Evolutionary conservation across 495 filamentous ascomycete genomes (phyloP).

Genomic region (Barbatosphaeria neglecta): DNA sequence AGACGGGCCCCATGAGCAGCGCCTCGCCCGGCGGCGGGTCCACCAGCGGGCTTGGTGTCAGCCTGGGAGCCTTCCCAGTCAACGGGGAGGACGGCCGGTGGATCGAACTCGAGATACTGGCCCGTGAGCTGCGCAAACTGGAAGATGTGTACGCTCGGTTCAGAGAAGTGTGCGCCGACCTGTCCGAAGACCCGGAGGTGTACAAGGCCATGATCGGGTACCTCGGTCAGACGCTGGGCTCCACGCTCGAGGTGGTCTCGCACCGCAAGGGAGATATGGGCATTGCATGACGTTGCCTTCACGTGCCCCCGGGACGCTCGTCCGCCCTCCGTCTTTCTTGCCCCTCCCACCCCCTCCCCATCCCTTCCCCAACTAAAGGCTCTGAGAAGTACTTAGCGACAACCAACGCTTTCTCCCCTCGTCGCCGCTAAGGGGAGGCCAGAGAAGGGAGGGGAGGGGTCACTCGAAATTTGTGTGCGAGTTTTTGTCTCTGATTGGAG

Average conservation of each 20-base stretch:
- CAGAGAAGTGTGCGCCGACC: conserved; percentile 25
- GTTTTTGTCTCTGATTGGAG: no score
- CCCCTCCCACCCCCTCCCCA: not conserved
- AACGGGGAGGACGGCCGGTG: conserved; percentile 31
- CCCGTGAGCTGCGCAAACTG: conserved; percentile 34
- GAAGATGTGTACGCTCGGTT: conserved; percentile 30
- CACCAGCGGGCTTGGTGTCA: conserved; percentile 16
- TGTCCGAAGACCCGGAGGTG: conserved; percentile 27
- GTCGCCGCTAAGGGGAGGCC: no score
- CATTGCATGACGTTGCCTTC: conserved; percentile 1
- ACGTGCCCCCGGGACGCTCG: not conserved
- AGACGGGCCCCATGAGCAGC: conserved; percentile 12
- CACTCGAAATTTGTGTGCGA: no score
- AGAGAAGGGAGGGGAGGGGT: no score
- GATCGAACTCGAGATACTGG: conserved; percentile 33
- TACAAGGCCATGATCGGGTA: conserved; percentile 31
- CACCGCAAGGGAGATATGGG: conserved; percentile 23
- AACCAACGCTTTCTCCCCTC: no score
- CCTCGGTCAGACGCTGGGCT: conserved; percentile 26
- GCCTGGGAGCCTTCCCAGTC: conserved; percentile 30
- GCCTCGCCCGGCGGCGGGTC: conserved; percentile 10
- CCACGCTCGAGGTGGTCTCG: conserved; percentile 21
- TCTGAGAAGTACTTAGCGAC: not conserved
- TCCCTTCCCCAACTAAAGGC: not conserved
- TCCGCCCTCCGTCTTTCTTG: not conserved